Evolutionary conservation across 257 asterid genomes (phyloP), one percentile per base, ranked within the genome.

Genomic region (Lycium ferocissimum): DNA sequence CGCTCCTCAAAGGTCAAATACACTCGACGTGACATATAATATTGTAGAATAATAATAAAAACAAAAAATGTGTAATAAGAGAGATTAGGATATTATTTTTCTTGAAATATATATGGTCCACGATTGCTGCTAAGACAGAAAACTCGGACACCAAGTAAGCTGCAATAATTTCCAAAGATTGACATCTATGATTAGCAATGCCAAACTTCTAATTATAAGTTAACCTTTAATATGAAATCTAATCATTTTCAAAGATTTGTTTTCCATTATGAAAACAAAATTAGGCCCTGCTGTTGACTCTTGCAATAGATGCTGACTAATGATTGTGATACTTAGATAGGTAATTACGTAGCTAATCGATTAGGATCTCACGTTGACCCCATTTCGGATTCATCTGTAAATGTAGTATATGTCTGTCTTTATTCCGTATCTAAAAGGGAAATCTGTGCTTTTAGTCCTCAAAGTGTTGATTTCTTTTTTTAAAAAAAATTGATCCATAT

Each of bases 221-320:
- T 51, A 51, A 26, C 82, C n/a, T 51, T 51, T 76, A 10, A 1
- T 76, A 7, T 54, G 47, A 76, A 76, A 76, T 26, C 26, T 26
- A 26, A 76, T 76, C 65, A 76, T 53, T 76, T 76, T 53, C 63
- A 51, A 53, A 53, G 47, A 76, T 76, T 53, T 76, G 82, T 14
- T 51, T 26, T 76, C 82, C 49, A 76, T 76, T 51, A 76, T 76
- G 82, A 76, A 76, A 76, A 76, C 82, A 53, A 26, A 51, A 76
- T 26, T 26, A 26, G 33, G 7, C 45, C 65, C 5, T 51, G 82
- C 53, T 53, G 45, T 76, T 53, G 65, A 76, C 82, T 15, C 49
- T 26, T 7, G 15, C 63, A 51, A 76, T 76, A 22, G 45, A 51
- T 51, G 81, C 7, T 49, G 62, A 76, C 63, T 76, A 14, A 49